These are phyloP conservation scores for Colletotrichum cordylinicola DNA, from an alignment of 2,329 filamentous ascomycete species.

Conservation along the genomic window DNA sequence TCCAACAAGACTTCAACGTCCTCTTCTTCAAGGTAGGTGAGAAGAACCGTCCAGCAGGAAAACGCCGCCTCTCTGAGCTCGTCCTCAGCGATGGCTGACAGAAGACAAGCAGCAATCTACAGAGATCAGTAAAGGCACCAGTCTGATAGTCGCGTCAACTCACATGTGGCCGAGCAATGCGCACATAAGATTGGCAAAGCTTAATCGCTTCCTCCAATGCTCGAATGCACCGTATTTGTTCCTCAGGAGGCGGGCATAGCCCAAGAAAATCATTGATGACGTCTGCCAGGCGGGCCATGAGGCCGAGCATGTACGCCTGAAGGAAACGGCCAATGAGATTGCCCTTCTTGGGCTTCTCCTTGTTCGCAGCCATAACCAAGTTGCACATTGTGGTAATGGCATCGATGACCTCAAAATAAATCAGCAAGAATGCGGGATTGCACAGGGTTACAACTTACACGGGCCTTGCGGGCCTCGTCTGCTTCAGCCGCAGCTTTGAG, in stretches of 20 bases:
- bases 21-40: conserved; percentile 75
- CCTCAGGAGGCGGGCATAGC: conserved; percentile 60
- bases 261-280: conserved; percentile 72
- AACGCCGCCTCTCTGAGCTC: conserved; percentile 82
- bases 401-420: conserved; percentile 44
- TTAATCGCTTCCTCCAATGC: conserved; percentile 89
- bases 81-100: conserved; percentile 79
- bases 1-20: conserved; percentile 84
- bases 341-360: conserved; percentile 53
- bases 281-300: conserved; percentile 84
- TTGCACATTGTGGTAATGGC: conserved; percentile 53
- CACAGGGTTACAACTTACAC: conserved; percentile 52
- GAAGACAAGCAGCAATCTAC: conserved; percentile 88
- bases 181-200: conserved; percentile 75
- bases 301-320: conserved; percentile 81
- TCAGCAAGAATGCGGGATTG: neutral
- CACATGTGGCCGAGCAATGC: conserved; percentile 85
- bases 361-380: conserved; percentile 43
- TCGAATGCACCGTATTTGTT: conserved; percentile 79
- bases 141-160: conserved; percentile 27
- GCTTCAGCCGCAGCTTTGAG: conserved; percentile 80
- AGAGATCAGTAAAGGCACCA: conserved; percentile 26
- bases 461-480: conserved; percentile 57
- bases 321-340: conserved; percentile 77
- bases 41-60: conserved; percentile 81